A percentile compares a stretch with the other conserved stretches of the same genome.
These are phyloP conservation scores for Gonapodya prolifera DNA, from an alignment of 192 early-diverging fungal genomes.

Conservation along the genomic window DNA sequence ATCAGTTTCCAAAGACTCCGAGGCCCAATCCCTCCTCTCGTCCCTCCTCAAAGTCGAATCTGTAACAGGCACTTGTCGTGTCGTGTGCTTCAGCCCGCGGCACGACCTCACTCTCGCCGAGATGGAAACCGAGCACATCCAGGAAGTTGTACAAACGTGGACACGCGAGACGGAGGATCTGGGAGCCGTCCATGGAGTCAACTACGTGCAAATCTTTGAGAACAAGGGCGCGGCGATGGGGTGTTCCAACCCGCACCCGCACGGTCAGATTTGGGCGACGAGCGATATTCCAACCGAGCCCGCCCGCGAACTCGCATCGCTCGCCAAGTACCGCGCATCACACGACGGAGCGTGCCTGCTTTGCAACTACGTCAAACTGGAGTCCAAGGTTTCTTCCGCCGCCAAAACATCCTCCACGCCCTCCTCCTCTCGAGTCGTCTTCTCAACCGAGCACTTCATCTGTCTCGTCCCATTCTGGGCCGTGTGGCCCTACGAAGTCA, in stretches of 20 bases:
- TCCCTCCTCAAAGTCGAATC: conserved; percentile 15
- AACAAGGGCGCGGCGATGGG: conserved; percentile 97
- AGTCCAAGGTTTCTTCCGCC: conserved; percentile 20
- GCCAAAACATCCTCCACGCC: conserved; percentile 9
- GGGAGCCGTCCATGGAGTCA: conserved; percentile 33
- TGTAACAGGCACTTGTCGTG: conserved; percentile 66
- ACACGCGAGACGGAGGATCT: conserved; percentile 45
- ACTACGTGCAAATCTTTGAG: conserved; percentile 91
- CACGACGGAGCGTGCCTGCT: conserved; percentile 54
- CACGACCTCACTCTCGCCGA: conserved; percentile 84
- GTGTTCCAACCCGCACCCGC: conserved; percentile 94
- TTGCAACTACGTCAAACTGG: conserved; percentile 64
- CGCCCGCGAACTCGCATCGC: conserved; percentile 47
- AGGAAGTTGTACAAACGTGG: conserved; percentile 60
- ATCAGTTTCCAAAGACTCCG: neutral
- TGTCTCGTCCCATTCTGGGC: conserved; percentile 93
- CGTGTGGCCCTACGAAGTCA: conserved; percentile 89
- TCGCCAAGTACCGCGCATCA: conserved; percentile 44
- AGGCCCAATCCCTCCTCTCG: neutral
- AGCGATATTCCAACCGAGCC: conserved; percentile 74
- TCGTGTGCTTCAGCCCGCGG: conserved; percentile 84
- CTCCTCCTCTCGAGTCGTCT: conserved; percentile 48
- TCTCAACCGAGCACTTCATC: conserved; percentile 67
- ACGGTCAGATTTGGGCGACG: conserved; percentile 88
- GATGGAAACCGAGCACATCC: conserved; percentile 56